Evolutionary conservation across 1,284 basidiomycete species (phyloP).

Genomic region (Boletus sp.): DNA sequence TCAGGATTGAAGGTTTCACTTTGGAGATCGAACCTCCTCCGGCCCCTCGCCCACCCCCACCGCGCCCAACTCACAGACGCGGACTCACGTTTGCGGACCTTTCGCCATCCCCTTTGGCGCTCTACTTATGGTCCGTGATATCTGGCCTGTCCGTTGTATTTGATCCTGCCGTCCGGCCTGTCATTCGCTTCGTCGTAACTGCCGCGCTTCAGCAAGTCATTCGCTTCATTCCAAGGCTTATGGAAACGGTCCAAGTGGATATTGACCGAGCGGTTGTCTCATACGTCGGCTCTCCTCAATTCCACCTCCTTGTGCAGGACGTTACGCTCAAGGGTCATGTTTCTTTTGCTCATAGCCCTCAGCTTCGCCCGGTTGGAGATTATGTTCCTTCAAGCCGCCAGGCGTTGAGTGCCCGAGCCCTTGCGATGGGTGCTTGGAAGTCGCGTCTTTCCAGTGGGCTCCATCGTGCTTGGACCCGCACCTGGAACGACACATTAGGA

Average conservation of each 20-base stretch:
- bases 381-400: slow-evolving; percentile 22
- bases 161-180: slow-evolving; percentile 59
- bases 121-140: slow-evolving; percentile 45
- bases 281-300: slow-evolving; percentile 47
- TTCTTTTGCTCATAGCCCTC: slow-evolving; percentile 49
- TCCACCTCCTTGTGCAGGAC: slow-evolving; percentile 46
- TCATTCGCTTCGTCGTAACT: slow-evolving; percentile 53
- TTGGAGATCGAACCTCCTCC: slow-evolving; percentile 44
- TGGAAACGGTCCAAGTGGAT: slow-evolving; percentile 64
- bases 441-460: slow-evolving; percentile 56
- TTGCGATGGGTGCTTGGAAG: slow-evolving; percentile 55
- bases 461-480: slow-evolving; percentile 56
- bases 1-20: slow-evolving; percentile 58
- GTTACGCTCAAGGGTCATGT: slow-evolving; percentile 54
- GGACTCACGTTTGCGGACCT: slow-evolving; percentile 49
- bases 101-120: slow-evolving; percentile 52
- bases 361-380: slow-evolving; percentile 28
- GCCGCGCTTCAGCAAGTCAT: slow-evolving; percentile 55
- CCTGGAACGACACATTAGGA: slow-evolving; percentile 66
- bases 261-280: slow-evolving; percentile 51
- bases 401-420: slow-evolving; percentile 38
- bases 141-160: slow-evolving; percentile 43
- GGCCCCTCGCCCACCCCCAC: slow-evolving; percentile 10
- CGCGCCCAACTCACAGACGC: slow-evolving; percentile 36
- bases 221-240: slow-evolving; percentile 58